Evolutionary conservation across 2,329 filamentous ascomycete genomes (phyloP), one percentile per base, ranked within the genome.

Genomic region (Xylariaceae sp.): DNA sequence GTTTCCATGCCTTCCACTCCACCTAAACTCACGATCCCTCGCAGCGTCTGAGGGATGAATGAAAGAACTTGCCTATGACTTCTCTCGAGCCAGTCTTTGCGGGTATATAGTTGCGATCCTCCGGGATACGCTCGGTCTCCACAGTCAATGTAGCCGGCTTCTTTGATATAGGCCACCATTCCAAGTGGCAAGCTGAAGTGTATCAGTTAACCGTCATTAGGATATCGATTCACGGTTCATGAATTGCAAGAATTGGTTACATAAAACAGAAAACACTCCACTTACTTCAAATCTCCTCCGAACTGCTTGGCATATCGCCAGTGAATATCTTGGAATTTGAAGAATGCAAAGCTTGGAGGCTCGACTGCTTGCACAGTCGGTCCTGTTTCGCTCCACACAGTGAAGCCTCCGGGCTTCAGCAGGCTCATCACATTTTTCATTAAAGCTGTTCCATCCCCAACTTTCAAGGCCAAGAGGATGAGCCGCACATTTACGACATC

Each of bases 401-500:
- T 31, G 14, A 47, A 47, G 6, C 55, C 55, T 31, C 53, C 53
- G 5, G 55, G 53, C 36, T 53, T 58, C 3, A 58, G 50, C 16
- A 58, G 55, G 1, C 53, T 58, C 53, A 56, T 55, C 6, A 58
- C 31, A 16, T 56, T 58, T 14, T 18, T 53, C 28, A 42, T 47
- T 2, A 58, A 42, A 6, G 51, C 31, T 10, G 17, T 41, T 6
- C 53, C 55, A 5, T 43, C 14, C 2, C 50, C 53, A 5, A 43
- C 50, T 36, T 58, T 58, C 14, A 53, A 31, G 22, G 57, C 57
- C 16, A 50, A 59, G 39, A 57, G 28, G 22, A 59, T 52, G 3
- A 51, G 39, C 5, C 57, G 55, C 16, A 59, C 44, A 19, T 59
- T 48, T 3, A 59, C 57, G 31, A 59, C 52, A 36, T 59, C 57